These are phyloP conservation scores for Parathielavia hyrcaniae DNA, from an alignment of 495 filamentous ascomycete species.

Conservation along the genomic window DNA sequence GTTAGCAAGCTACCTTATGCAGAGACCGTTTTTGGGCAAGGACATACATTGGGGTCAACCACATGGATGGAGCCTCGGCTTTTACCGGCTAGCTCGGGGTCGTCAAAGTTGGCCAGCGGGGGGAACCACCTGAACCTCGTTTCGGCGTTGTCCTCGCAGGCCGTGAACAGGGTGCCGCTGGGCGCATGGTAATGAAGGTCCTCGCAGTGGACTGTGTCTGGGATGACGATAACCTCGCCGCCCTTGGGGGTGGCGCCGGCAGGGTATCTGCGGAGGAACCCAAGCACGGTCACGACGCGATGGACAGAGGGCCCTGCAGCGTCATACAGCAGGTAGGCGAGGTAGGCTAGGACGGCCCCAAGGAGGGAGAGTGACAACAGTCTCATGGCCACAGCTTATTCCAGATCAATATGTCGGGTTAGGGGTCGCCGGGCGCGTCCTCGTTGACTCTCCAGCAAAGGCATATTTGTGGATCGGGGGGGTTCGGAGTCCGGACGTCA, in stretches of 20 bases:
- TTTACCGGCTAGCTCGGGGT: conserved; percentile 25
- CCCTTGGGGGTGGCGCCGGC: conserved; percentile 10
- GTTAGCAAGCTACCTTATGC: background rate
- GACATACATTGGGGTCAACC: conserved; percentile 47
- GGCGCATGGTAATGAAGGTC: conserved; percentile 53
- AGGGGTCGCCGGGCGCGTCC: background rate
- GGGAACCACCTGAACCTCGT: conserved; percentile 54
- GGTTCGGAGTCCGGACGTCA: too few species aligned
- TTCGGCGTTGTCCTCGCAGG: conserved; percentile 46
- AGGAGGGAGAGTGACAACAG: conserved; percentile 17
- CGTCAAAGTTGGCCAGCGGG: conserved; percentile 38
- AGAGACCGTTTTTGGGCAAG: background rate
- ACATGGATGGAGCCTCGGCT: conserved; percentile 48
- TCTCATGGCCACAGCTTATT: conserved; percentile 15
- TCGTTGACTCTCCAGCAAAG: background rate
- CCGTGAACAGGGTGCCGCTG: conserved; percentile 49
- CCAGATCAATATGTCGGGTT: background rate
- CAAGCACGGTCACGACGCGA: conserved; percentile 19
- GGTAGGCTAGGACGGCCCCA: conserved; percentile 21
- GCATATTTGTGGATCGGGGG: background rate
- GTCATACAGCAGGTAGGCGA: conserved; percentile 23
- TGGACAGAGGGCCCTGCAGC: conserved; percentile 7
- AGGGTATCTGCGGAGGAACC: conserved; percentile 25
- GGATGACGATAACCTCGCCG: conserved; percentile 33
- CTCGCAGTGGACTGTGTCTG: conserved; percentile 53